Evolutionary conservation across 202 grass and related monocot genomes (phyloP), one percentile per base, ranked within the genome.

Genomic region (Brachypodium distachyon): DNA sequence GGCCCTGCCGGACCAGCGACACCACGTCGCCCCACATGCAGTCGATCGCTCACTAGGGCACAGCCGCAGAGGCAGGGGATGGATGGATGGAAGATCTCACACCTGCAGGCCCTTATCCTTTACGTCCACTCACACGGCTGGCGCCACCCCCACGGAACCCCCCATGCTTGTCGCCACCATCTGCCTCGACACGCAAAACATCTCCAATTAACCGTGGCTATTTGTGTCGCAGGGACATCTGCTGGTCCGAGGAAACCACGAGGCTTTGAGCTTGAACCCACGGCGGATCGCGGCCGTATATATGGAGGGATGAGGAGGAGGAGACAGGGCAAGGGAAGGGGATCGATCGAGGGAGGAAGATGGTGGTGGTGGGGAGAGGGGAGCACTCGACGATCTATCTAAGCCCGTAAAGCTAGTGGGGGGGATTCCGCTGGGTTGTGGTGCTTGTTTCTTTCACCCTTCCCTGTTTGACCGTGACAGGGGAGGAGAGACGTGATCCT

Each of bases 11-110:
- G 26, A 85, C 61, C 8, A 85, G 67, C 8, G 76, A 37, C 64
- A 33, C 56, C 77, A 88, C 49, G 64, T 47, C 64, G 65, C 82
- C 38, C 86, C 82, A 89, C 86, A 89, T 84, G 75, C 2, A 6
- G 76, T 8, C 11, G 26, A 9, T 0, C 37, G 46, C n/a, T n/a
- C n/a, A n/a, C n/a, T n/a, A n/a, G n/a, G n/a, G n/a, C n/a, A n/a
- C n/a, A n/a, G n/a, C n/a, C n/a, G n/a, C n/a, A n/a, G n/a, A n/a
- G n/a, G n/a, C n/a, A n/a, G n/a, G n/a, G n/a, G n/a, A n/a, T n/a
- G n/a, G n/a, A n/a, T n/a, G n/a, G n/a, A n/a, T n/a, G n/a, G n/a
- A n/a, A n/a, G n/a, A n/a, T n/a, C n/a, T n/a, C n/a, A n/a, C n/a
- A n/a, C n/a, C n/a, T n/a, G n/a, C n/a, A n/a, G n/a, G n/a, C n/a